A percentile compares a stretch with the other conserved stretches of the same genome.
These are phyloP conservation scores for Carex pumila DNA, from an alignment of 176 grass and related monocot genomes.

Conservation along the genomic window DNA sequence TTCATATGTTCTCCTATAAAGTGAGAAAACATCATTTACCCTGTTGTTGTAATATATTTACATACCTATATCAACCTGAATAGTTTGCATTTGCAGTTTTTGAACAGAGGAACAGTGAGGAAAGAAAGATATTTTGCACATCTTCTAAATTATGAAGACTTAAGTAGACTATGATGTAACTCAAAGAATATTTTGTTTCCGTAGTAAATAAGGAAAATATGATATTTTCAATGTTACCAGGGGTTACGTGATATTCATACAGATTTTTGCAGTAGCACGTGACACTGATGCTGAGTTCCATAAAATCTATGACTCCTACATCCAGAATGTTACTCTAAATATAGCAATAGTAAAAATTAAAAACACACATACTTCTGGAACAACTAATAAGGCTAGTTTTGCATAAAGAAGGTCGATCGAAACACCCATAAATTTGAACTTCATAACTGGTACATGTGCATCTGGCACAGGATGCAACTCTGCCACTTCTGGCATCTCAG, in stretches of 20 bases:
- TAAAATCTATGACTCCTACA: constrained; percentile 8
- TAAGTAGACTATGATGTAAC: background rate
- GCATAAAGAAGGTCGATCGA: constrained; percentile 90
- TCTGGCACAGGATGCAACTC: constrained; percentile 90
- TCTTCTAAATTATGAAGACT: background rate
- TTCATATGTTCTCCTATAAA: background rate
- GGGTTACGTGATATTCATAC: background rate
- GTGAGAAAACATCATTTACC: background rate
- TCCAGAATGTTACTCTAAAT: background rate
- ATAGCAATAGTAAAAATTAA: constrained; percentile 4
- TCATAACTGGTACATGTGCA: constrained; percentile 82
- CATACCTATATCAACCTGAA: background rate
- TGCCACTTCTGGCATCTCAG: constrained; percentile 74
- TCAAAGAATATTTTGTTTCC: background rate
- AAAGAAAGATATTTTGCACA: background rate
- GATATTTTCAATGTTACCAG: background rate
- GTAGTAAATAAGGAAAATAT: background rate
- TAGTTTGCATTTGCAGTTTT: background rate
- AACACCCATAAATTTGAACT: constrained; percentile 67
- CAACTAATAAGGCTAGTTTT: constrained; percentile 62
- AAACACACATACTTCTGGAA: constrained; percentile 71
- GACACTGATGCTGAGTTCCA: background rate
- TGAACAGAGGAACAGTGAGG: background rate
- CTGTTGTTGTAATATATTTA: background rate
- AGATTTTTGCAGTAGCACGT: background rate